These are phyloP conservation scores for Exophiala dermatitidis DNA, from an alignment of 2,329 filamentous ascomycete species.

Conservation along the genomic window DNA sequence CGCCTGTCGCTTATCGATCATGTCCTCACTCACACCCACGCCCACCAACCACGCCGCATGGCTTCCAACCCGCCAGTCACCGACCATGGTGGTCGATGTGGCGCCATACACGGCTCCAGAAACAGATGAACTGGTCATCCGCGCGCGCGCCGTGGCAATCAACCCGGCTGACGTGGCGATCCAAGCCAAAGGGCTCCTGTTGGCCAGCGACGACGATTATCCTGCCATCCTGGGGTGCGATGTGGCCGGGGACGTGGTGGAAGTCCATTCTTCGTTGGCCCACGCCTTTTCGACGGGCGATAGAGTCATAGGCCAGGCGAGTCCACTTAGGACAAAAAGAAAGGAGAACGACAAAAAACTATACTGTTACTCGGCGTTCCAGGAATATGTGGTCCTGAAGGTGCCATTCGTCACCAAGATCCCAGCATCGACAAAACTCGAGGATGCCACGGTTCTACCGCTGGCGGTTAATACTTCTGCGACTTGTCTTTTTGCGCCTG, in stretches of 20 bases:
- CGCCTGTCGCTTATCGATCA: too few relatives aligned
- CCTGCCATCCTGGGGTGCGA: constrained; percentile 39
- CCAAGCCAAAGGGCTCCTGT: constrained; percentile 6
- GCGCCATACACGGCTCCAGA: constrained; percentile 9
- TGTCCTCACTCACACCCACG: neutral
- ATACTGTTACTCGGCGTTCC: constrained; percentile 29
- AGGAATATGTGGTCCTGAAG: constrained; percentile 27
- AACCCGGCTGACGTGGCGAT: constrained; percentile 14
- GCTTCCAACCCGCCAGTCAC: constrained; percentile 4
- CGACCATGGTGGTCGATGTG: constrained; percentile 3
- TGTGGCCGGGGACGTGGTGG: constrained; percentile 42
- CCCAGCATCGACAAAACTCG: constrained; percentile 30
- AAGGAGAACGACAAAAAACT: too few relatives aligned
- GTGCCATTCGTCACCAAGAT: constrained; percentile 26
- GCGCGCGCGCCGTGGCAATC: constrained; percentile 11
- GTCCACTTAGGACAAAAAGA: neutral
- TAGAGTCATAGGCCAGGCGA: constrained; percentile 34
- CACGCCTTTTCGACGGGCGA: constrained; percentile 39
- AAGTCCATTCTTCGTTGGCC: constrained; percentile 39
- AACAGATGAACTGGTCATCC: constrained; percentile 9
- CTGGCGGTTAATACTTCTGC: constrained; percentile 33
- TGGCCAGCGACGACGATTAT: constrained; percentile 22
- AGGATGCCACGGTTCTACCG: constrained; percentile 33
- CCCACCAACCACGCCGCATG: constrained; percentile 12
- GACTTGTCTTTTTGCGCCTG: constrained; percentile 29